phyloP scores from a whole-genome alignment of 1,284 basidiomycete genomes.

The Leccinum olivaceoglutinosum region DNA sequence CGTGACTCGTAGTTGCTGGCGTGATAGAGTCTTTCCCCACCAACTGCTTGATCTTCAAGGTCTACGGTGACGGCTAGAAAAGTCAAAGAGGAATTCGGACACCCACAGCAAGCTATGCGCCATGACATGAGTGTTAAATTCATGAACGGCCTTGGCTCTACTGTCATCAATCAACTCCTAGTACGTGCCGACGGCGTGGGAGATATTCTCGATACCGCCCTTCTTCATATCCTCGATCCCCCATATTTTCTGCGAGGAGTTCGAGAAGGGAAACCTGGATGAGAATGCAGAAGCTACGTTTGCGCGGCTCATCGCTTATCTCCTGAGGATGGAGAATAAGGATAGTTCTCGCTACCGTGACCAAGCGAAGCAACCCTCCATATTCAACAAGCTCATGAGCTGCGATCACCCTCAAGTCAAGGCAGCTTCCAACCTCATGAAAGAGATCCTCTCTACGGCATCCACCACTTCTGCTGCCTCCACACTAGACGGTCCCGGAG shows the following conservation, averaged over 20 bases:
- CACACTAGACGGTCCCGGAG: constrained; percentile 40
- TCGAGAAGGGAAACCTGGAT: constrained; percentile 34
- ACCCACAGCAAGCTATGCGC: constrained; percentile 37
- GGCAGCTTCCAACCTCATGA: constrained; percentile 37
- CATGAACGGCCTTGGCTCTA: constrained; percentile 40
- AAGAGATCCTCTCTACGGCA: constrained; percentile 33
- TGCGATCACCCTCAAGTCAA: constrained; percentile 34
- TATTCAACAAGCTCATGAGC: constrained; percentile 31
- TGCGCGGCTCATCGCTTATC: constrained; percentile 47
- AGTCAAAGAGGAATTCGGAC: no score
- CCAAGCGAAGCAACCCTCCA: constrained; percentile 30
- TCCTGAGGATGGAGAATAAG: constrained; percentile 38
- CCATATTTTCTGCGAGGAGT: constrained; percentile 47
- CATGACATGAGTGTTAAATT: constrained; percentile 36
- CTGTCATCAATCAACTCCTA: constrained; percentile 41
- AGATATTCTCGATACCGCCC: constrained; percentile 38
- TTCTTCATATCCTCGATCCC: constrained; percentile 44
- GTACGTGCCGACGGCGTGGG: constrained; percentile 32
- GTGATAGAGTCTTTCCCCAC: no score
- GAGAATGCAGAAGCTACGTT: constrained; percentile 35
- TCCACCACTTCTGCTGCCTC: constrained; percentile 17
- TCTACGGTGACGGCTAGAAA: no score
- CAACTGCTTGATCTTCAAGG: no score
- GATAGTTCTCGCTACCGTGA: constrained; percentile 34
- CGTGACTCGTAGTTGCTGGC: no score